Evolutionary conservation across 139 green algal genomes (phyloP).

Genomic region (Astrephomene gubernaculifera): DNA sequence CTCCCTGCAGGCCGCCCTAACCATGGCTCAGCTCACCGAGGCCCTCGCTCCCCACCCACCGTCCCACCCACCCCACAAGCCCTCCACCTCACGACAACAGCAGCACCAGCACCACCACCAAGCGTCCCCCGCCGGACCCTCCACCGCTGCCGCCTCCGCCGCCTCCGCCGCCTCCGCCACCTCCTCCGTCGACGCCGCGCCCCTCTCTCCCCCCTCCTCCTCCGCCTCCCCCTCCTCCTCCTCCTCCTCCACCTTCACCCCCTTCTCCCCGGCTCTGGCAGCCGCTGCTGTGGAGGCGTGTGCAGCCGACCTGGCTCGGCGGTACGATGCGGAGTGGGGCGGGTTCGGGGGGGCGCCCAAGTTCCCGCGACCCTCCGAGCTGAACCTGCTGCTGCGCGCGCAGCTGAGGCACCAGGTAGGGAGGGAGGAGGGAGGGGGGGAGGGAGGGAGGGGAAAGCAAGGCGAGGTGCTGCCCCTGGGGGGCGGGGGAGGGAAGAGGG

Average conservation of each 20-base stretch:
- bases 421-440: background rate
- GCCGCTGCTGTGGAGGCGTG: conserved; percentile 29
- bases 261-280: background rate
- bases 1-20: conserved; percentile 35
- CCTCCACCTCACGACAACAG: no score
- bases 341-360: conserved; percentile 91
- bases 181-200: background rate
- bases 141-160: background rate
- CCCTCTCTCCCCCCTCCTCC: background rate
- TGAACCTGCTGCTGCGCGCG: conserved; percentile 78
- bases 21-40: conserved; percentile 72
- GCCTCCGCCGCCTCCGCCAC: background rate
- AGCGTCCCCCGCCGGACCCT: background rate
- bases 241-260: background rate
- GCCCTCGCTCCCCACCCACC: no score
- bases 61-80: no score
- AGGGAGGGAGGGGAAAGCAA: background rate
- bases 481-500: no score
- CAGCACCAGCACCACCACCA: no score
- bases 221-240: background rate
- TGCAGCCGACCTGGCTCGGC: conserved; percentile 16
- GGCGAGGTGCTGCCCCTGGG: background rate
- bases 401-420: conserved; percentile 6
- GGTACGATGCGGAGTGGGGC: conserved; percentile 76
- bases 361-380: conserved; percentile 89